Evolutionary conservation across 768 basidiomycete genomes (phyloP).

Genomic region (Pleurotus cornucopiae): DNA sequence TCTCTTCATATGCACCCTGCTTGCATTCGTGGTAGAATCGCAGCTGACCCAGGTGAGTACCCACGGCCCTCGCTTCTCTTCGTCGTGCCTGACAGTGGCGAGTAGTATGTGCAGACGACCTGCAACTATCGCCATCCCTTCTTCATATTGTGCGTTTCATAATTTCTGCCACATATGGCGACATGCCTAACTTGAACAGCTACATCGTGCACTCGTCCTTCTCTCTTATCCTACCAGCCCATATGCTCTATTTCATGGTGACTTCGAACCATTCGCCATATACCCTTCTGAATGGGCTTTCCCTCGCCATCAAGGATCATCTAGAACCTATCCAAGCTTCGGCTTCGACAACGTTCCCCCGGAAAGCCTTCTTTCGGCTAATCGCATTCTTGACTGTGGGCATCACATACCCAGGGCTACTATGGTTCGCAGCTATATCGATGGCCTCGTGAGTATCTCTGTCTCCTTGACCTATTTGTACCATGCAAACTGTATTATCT

Average conservation of each 20-base stretch:
- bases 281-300: slow-evolving; percentile 49
- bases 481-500: slow-evolving; percentile 10
- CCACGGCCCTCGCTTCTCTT: background rate
- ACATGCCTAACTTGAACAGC: slow-evolving; percentile 33
- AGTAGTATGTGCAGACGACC: slow-evolving; percentile 74
- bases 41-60: slow-evolving; percentile 66
- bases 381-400: slow-evolving; percentile 46
- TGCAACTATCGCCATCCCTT: slow-evolving; percentile 83
- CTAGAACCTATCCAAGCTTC: slow-evolving; percentile 30
- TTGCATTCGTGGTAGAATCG: slow-evolving; percentile 76
- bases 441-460: slow-evolving; percentile 62
- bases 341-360: slow-evolving; percentile 32
- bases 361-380: slow-evolving; percentile 31
- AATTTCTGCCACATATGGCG: background rate
- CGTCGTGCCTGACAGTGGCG: slow-evolving; percentile 4
- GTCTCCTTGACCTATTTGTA: slow-evolving; percentile 5
- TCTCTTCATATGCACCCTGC: slow-evolving; percentile 55
- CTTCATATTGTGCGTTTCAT: slow-evolving; percentile 72
- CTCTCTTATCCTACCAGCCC: slow-evolving; percentile 74
- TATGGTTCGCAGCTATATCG: slow-evolving; percentile 75
- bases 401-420: slow-evolving; percentile 57
- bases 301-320: slow-evolving; percentile 43
- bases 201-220: slow-evolving; percentile 87
- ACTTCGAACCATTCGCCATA: slow-evolving; percentile 44
- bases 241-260: slow-evolving; percentile 61